Evolutionary conservation across 441 rosid genomes (phyloP).

Genomic region (Macaranga tanarius): DNA sequence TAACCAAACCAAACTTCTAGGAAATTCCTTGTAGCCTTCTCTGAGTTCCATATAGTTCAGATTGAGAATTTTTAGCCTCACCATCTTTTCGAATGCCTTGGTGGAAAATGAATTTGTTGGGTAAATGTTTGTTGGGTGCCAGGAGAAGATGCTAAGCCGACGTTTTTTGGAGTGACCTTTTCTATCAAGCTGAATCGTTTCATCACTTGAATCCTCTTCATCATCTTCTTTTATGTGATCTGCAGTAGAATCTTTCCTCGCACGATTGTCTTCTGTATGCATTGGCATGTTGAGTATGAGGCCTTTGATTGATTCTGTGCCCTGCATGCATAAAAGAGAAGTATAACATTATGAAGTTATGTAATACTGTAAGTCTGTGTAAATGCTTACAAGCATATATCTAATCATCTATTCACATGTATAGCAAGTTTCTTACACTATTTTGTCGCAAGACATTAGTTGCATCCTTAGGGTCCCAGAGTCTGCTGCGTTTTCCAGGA

Average conservation of each 20-base stretch:
- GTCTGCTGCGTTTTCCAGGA: conserved; percentile 47
- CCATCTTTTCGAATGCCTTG: conserved; percentile 30
- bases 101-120: conserved; percentile 10
- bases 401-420: neutral
- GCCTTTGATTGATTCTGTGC: conserved; percentile 25
- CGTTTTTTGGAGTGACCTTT: conserved; percentile 12
- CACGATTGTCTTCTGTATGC: neutral
- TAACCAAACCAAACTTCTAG: conserved; percentile 27
- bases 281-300: conserved; percentile 13
- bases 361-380: neutral
- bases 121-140: conserved; percentile 4
- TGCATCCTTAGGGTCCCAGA: conserved; percentile 38
- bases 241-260: neutral
- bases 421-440: conserved; percentile 21
- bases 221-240: neutral
- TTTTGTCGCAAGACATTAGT: conserved; percentile 18
- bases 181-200: neutral
- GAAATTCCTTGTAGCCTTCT: conserved; percentile 20
- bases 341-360: neutral
- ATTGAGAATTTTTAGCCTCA: conserved; percentile 30
- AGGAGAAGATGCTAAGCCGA: conserved; percentile 6
- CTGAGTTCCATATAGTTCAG: conserved; percentile 20
- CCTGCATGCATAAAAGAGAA: conserved; percentile 9
- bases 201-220: neutral
- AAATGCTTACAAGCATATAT: neutral